Evolutionary conservation across 345 rosid genomes (phyloP).

Genomic region (Populus euphratica): DNA sequence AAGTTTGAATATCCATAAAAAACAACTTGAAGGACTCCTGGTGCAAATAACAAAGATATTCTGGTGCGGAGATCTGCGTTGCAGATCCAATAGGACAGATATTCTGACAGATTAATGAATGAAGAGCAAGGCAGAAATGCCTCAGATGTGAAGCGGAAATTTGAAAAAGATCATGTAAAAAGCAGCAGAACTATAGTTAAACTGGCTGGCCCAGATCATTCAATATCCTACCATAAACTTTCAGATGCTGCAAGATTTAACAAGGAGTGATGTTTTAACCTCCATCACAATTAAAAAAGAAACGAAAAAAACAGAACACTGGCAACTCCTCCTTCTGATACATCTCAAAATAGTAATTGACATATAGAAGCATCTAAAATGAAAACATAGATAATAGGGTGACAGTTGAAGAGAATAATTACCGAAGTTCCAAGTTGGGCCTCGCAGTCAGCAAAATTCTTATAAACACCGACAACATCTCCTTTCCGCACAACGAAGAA

Average conservation of each 20-base stretch:
- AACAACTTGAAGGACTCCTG: too few relatives aligned
- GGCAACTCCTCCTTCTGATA: background rate
- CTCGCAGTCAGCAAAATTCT: constrained; percentile 61
- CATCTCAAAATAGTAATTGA: background rate
- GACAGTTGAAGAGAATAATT: constrained; percentile 7
- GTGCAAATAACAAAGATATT: too few relatives aligned
- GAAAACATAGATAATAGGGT: background rate
- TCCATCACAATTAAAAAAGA: background rate
- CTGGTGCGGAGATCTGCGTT: background rate
- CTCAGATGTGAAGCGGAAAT: background rate
- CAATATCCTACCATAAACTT: background rate
- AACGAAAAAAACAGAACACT: background rate
- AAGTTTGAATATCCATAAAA: too few relatives aligned
- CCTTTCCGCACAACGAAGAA: constrained; percentile 88
- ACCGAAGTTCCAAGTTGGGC: constrained; percentile 91
- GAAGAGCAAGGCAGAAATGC: background rate
- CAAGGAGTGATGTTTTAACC: background rate
- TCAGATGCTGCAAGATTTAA: background rate
- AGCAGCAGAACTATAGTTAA: background rate
- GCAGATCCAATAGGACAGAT: background rate
- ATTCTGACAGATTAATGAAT: background rate
- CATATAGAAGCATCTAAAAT: background rate
- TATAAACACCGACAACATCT: constrained; percentile 70
- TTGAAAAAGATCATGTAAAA: background rate
- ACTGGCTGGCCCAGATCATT: background rate